Conservation (phyloP, 2,329 filamentous ascomycete genomes). For the Kalmusia sp. region DNA sequence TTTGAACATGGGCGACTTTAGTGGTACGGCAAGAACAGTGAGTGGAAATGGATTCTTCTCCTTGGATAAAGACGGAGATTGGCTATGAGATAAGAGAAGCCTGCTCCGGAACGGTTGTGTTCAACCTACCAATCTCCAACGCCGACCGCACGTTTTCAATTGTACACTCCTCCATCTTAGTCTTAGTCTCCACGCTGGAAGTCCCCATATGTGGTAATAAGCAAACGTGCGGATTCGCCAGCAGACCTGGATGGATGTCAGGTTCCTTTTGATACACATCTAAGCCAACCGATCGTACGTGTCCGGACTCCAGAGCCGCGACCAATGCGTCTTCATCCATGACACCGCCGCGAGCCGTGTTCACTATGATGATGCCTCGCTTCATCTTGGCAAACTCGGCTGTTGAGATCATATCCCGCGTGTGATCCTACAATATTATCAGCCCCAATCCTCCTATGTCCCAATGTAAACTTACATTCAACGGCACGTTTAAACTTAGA, state of each 20-base stretch:
- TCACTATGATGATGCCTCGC: constrained; percentile 76
- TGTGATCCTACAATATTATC: too few relatives aligned
- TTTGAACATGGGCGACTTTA: too few relatives aligned
- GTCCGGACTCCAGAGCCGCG: constrained; percentile 71
- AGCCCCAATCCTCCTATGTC: too few relatives aligned
- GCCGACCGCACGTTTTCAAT: neutral
- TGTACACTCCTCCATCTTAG: neutral
- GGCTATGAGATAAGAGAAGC: too few relatives aligned
- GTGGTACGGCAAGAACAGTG: too few relatives aligned
- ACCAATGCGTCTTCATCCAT: constrained; percentile 84
- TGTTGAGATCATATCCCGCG: constrained; percentile 76
- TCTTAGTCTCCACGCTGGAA: constrained; percentile 71
- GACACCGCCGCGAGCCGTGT: constrained; percentile 82
- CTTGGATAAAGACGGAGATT: too few relatives aligned
- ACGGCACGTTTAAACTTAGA: constrained; percentile 78
- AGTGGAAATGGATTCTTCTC: too few relatives aligned
- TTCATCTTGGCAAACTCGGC: constrained; percentile 80
- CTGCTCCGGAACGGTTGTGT: neutral
- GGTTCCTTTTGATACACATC: constrained; percentile 89
- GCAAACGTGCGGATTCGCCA: constrained; percentile 74
- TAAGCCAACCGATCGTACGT: constrained; percentile 74
- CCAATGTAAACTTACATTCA: too few relatives aligned
- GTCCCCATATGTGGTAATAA: constrained; percentile 88
- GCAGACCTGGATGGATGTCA: constrained; percentile 73
- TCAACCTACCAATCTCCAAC: neutral